A percentile compares a stretch with the other conserved stretches of the same genome.
Conservation (phyloP, 2,329 filamentous ascomycete species). For the Ophiostoma fasciatum region DNA sequence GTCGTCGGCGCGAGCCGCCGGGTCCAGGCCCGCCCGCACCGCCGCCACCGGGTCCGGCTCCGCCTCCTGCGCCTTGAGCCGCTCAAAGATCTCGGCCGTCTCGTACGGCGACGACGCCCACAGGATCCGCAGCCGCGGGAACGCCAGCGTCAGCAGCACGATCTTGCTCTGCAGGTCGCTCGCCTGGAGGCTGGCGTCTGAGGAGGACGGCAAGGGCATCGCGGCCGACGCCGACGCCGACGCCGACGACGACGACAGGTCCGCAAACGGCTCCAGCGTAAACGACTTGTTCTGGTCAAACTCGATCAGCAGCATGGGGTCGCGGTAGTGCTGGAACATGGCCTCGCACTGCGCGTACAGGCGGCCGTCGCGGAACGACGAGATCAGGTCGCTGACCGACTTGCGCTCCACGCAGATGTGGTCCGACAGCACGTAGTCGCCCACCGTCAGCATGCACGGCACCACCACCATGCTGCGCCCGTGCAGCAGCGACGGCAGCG, state of each 20-base stretch:
- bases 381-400: constrained; percentile 78
- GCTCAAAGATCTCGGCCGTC: constrained; percentile 91
- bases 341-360: constrained; percentile 84
- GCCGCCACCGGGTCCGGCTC: constrained; percentile 86
- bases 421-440: constrained; percentile 87
- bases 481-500: constrained; percentile 79
- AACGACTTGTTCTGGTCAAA: constrained; percentile 97
- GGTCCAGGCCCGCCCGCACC: constrained; percentile 66
- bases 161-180: constrained; percentile 84
- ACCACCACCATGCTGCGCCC: constrained; percentile 78
- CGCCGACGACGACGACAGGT: constrained; percentile 29
- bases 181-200: too few relatives aligned
- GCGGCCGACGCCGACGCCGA: constrained; percentile 37
- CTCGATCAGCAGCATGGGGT: constrained; percentile 84
- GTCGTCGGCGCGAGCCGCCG: constrained; percentile 44
- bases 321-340: constrained; percentile 89
- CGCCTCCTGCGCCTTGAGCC: constrained; percentile 74
- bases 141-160: constrained; percentile 81
- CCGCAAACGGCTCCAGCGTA: constrained; percentile 71
- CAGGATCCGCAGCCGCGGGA: constrained; percentile 77
- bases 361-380: constrained; percentile 80
- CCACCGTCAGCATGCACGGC: constrained; percentile 90
- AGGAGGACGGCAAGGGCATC: constrained; percentile 29
- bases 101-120: constrained; percentile 92
- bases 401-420: constrained; percentile 91